Evolutionary conservation across 2,329 filamentous ascomycete species (phyloP), one percentile per base, ranked within the genome.

Genomic region (Aspergillus ochraceus): DNA sequence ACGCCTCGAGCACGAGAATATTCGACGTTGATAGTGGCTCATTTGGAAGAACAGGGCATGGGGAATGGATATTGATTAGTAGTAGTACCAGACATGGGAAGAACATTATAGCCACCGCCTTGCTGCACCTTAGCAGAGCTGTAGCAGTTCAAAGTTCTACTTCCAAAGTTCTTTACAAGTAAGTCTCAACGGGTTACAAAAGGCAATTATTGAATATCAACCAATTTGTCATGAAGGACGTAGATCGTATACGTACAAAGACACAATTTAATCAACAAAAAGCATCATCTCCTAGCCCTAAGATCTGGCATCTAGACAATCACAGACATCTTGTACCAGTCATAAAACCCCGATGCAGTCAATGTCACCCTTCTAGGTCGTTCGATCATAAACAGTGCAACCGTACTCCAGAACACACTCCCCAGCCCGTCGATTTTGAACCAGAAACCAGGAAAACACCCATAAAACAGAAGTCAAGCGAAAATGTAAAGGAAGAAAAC

Each of bases 1-100:
- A 74, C 68, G 3, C 72, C 71, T n/a, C 67, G 71, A 8, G 67
- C 70, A 12, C 20, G 57, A 14, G 24, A 60, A 0, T 74, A 75
- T 64, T 39, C 66, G 36, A 61, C 65, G 24, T 67, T 74, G 59
- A 70, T 74, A 12, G 54, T 49, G 30, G 57, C 32, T 12, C 71
- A 75, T 65, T 59, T 74, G 56, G 45, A 60, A 32, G 42, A 26
- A 14, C 57, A 52, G 6, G 49, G 36, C 4, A n/a, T 42, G 14
- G 17, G 1, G 6, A n/a, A 8, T 8, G 6, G 36, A 42, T 12
- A 4, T 4, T 11, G 12, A 36, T 14, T 29, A 29, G 6, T n/a
- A 42, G 36, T 42, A n/a, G 29, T 11, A 30, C 5, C 6, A 30
- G 4, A 1, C 46, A 24, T 22, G 20, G 9, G 12, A 22, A 24